Conservation (phyloP, 805 yeast species). For the Sugiyamaella americana region DNA sequence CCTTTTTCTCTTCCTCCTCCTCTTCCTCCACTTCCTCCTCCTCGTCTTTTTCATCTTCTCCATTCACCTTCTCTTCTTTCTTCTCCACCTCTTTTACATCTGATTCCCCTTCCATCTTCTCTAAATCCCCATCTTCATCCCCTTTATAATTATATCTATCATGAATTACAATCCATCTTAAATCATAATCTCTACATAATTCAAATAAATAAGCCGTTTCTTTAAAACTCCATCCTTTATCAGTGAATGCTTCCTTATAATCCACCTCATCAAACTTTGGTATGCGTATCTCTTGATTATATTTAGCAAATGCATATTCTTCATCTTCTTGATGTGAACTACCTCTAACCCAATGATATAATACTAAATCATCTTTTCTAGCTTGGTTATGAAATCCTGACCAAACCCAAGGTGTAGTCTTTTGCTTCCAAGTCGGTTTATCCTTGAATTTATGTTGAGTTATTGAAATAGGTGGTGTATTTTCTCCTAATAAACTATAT, state of each 20-base stretch:
- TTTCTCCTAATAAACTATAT: constrained; percentile 82
- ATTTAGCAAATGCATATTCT: constrained; percentile 69
- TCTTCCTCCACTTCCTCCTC: neutral
- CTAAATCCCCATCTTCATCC: constrained; percentile 2
- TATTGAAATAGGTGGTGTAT: constrained; percentile 78
- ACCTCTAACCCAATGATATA: constrained; percentile 87
- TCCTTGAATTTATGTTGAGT: constrained; percentile 54
- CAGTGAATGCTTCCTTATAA: constrained; percentile 38
- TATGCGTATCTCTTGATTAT: constrained; percentile 58
- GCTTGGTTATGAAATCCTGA: constrained; percentile 53
- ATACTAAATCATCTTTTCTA: constrained; percentile 43
- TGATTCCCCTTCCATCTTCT: neutral
- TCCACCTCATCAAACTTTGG: constrained; percentile 64
- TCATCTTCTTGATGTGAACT: constrained; percentile 26
- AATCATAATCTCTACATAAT: constrained; percentile 46
- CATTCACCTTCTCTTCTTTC: neutral
- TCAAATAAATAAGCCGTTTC: constrained; percentile 80
- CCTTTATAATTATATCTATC: constrained; percentile 47
- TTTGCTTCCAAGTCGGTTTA: constrained; percentile 51
- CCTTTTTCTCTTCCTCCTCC: constrained; percentile 3
- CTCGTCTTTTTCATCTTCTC: constrained; percentile 2
- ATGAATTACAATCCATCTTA: constrained; percentile 62
- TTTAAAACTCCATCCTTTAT: constrained; percentile 58
- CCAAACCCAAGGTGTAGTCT: constrained; percentile 75
- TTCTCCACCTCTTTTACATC: constrained; percentile 6